Conservation (phyloP, 495 filamentous ascomycete genomes). For the Aspergillus sclerotioniger region DNA sequence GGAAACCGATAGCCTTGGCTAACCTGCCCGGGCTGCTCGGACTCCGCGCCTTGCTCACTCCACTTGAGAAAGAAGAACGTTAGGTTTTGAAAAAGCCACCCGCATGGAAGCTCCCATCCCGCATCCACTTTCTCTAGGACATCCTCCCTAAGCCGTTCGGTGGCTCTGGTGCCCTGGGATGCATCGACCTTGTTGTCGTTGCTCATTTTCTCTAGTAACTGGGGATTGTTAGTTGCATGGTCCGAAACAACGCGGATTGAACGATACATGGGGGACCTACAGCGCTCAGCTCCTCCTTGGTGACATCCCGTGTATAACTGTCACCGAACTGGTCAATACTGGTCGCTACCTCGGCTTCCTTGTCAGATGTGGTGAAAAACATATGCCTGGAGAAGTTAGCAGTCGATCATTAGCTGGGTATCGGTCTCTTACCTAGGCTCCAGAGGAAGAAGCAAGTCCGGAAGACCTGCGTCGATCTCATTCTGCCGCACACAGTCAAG, state of each 20-base stretch:
- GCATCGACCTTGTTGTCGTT: slow-evolving; percentile 25
- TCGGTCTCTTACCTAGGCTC: slow-evolving; percentile 58
- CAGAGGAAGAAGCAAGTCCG: slow-evolving; percentile 61
- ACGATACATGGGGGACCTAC: slow-evolving; percentile 26
- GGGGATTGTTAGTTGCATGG: neutral
- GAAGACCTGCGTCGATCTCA: slow-evolving; percentile 57
- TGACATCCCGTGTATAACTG: slow-evolving; percentile 75
- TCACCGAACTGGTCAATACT: slow-evolving; percentile 78
- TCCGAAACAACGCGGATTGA: neutral
- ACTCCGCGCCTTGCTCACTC: neutral
- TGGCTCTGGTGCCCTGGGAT: slow-evolving; percentile 32
- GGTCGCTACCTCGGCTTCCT: slow-evolving; percentile 39
- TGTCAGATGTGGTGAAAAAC: slow-evolving; percentile 50
- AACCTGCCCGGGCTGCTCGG: neutral
- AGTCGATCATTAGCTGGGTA: neutral
- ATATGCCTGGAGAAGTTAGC: slow-evolving; percentile 44
- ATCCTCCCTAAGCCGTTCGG: slow-evolving; percentile 55
- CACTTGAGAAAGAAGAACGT: slow-evolving; percentile 52
- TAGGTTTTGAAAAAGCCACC: slow-evolving; percentile 67
- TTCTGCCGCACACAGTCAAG: slow-evolving; percentile 73
- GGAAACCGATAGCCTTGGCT: slow-evolving; percentile 15
- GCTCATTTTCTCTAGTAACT: slow-evolving; percentile 50
- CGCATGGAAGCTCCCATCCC: slow-evolving; percentile 43
- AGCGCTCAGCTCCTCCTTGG: slow-evolving; percentile 59
- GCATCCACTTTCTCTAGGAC: slow-evolving; percentile 47